phyloP scores from a whole-genome alignment of 2,329 filamentous ascomycete species.

The Shiraia sp. region DNA sequence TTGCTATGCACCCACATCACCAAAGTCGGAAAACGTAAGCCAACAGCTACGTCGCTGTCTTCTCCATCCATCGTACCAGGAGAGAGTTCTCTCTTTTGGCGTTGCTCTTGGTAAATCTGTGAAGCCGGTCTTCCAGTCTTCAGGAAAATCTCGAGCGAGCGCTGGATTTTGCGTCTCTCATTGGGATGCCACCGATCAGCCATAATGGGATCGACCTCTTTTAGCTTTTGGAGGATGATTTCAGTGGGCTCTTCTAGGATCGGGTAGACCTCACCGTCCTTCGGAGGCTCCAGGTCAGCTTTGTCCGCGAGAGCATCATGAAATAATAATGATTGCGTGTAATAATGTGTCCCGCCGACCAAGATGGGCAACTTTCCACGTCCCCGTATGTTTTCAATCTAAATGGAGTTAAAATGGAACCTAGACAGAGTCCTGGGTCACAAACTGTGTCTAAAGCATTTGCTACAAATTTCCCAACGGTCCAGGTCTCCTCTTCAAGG shows the following conservation, averaged over 20 bases:
- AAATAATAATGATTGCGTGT: slow-evolving; percentile 86
- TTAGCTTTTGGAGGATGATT: slow-evolving; percentile 71
- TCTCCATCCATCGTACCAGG: slow-evolving; percentile 2
- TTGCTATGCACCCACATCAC: slow-evolving; percentile 88
- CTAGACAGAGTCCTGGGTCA: fast-evolving
- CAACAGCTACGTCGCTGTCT: slow-evolving; percentile 2
- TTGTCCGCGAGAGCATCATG: slow-evolving; percentile 66
- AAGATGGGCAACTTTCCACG: slow-evolving; percentile 84
- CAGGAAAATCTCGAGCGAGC: slow-evolving; percentile 88
- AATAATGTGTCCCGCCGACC: slow-evolving; percentile 95
- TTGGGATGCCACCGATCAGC: slow-evolving; percentile 92
- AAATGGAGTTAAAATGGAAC: slow-evolving; percentile 1
- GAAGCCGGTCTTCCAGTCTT: slow-evolving; percentile 81
- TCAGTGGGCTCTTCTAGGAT: slow-evolving; percentile 74
- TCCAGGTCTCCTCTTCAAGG: slow-evolving; percentile 79
- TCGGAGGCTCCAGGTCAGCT: slow-evolving; percentile 36
- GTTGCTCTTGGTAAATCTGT: slow-evolving; percentile 82
- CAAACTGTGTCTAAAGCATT: slow-evolving; percentile 63
- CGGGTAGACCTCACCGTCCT: slow-evolving; percentile 54
- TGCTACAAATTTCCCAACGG: slow-evolving; percentile 74
- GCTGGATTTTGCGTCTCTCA: slow-evolving; percentile 84
- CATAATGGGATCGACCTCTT: slow-evolving; percentile 85
- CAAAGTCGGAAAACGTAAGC: slow-evolving; percentile 62
- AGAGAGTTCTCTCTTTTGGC: slow-evolving; percentile 37
- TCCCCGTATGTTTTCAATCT: slow-evolving; percentile 75